These are phyloP conservation scores for Exserohilum rostratum DNA, from an alignment of 2,329 filamentous ascomycete genomes.

Conservation along the genomic window DNA sequence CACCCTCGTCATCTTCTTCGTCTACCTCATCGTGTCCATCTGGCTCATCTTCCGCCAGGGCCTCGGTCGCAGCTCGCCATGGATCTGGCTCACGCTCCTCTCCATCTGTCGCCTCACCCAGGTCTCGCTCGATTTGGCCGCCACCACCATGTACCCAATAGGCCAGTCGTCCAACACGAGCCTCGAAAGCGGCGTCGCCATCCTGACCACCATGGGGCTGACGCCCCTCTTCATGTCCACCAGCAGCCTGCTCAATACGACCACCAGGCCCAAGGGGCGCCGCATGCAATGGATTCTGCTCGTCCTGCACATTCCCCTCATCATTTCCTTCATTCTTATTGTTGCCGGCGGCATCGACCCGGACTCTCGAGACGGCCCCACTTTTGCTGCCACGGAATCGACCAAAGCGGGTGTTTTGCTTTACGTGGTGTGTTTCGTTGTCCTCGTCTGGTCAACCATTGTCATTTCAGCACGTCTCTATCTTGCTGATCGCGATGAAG, in stretches of 20 bases:
- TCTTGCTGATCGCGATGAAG: slow-evolving; percentile 39
- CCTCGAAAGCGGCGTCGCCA: slow-evolving; percentile 43
- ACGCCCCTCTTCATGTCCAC: slow-evolving; percentile 47
- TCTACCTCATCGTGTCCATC: slow-evolving; percentile 38
- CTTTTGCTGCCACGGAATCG: slow-evolving; percentile 41
- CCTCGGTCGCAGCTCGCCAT: slow-evolving; percentile 42
- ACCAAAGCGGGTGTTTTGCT: slow-evolving; percentile 45
- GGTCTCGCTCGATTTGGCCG: slow-evolving; percentile 45
- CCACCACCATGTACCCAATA: slow-evolving; percentile 36
- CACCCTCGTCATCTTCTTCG: slow-evolving; percentile 42
- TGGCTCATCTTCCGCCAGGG: slow-evolving; percentile 41
- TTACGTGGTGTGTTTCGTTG: slow-evolving; percentile 42
- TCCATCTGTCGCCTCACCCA: slow-evolving; percentile 43
- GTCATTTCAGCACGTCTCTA: slow-evolving; percentile 45
- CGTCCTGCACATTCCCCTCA: slow-evolving; percentile 39
- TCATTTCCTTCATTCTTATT: slow-evolving; percentile 45
- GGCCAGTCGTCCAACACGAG: slow-evolving; percentile 31
- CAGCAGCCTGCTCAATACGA: slow-evolving; percentile 42
- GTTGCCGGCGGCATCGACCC: slow-evolving; percentile 46
- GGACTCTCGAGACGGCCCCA: slow-evolving; percentile 37
- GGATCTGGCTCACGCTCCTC: slow-evolving; percentile 42
- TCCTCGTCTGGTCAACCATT: slow-evolving; percentile 44
- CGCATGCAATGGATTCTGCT: slow-evolving; percentile 48
- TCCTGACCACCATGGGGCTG: slow-evolving; percentile 44
- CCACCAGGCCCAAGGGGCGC: slow-evolving; percentile 42